Evolutionary conservation across 805 yeast species (phyloP), one percentile per base, ranked within the genome.

Genomic region (Hanseniaspora mollemarum): DNA sequence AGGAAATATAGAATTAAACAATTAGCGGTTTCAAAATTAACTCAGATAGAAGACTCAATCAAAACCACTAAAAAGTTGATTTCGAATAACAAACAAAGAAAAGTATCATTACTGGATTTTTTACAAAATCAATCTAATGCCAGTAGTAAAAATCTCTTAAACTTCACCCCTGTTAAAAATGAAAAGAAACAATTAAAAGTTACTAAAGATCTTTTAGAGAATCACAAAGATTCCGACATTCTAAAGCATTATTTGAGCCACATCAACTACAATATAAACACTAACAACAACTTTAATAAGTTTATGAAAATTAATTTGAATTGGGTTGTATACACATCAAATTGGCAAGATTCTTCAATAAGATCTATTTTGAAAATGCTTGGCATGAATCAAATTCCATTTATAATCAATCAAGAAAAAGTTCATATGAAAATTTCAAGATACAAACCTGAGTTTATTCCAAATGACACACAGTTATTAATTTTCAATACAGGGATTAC

Each of bases 41-140:
- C 62, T 54, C 55, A 64, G 24, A 65, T 68, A 31, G 76, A 76
- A 64, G 24, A 67, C 69, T 24, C 81, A 48, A 55, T 67, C 12
- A 32, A 59, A 29, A 59, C 57, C 22, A 66, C 67, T 12, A 62
- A 66, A 18, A 65, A 61, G 29, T 59, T 57, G 38, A 61, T 71
- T 46, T 73, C 74, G 28, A 63, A 67, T 22, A 26, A 45, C 4
- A 45, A 60, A 2, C 57, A 61, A 54, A 57, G 64, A 53, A 55
- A 59, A 26, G 58, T 46, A 38, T 22, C 55, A 10, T 49, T 56
- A 22, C 28, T 48, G 22, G 52, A 53, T 37, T 24, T 41, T 31
- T 36, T 51, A 29, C 25, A 41, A 24, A 21, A 43, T 18, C 48
- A 32, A 18, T 36, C 13, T 6, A n/a, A 8, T 16, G 2, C 18